Evolutionary conservation across 805 yeast genomes (phyloP), one percentile per base, ranked within the genome.

Genomic region (Wickerhamomyces chambardii): DNA sequence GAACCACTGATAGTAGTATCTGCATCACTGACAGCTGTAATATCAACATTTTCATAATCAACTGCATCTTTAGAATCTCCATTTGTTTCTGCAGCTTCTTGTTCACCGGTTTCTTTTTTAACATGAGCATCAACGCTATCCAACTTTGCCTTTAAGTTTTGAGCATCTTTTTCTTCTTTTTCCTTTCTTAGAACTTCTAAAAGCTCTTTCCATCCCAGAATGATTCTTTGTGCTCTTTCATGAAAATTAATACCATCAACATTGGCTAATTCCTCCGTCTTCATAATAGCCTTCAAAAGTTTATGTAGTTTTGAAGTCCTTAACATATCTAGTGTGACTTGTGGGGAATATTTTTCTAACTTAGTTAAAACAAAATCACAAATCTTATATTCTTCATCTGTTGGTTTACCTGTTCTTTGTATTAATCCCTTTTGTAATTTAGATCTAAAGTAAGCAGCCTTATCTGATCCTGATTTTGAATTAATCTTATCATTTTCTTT

Each of bases 251-350:
- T 66, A 40, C 69, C 66, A 28, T 66, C 63, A 12, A 64, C 59
- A 39, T 64, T 60, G 39, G 58, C 65, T 41, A 69, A 55, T 26
- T 54, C 55, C 19, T 55, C 56, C 39, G 61, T 59, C 37, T 60
- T 61, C 34, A 61, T 39, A 16, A 72, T 68, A 36, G 73, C 71
- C 46, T 65, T 68, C 39, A 72, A 47, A 1, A 72, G 76, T 48
- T 72, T 72, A 46, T 71, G 75, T 34, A 72, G 55, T 44, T 70
- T 72, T 14, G 76, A 68, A 17, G 52, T 51, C 33, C 55, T 58
- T 38, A 72, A 55, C 16, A 70, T 46, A 14, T 63, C 65, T 16
- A 56, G 50, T 21, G 48, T 58, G 26, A 71, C 61, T 9, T 32
- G 32, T 15, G 42, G 35, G 1, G 70, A 62, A 38, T 68, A 65